Evolutionary conservation across 1,284 basidiomycete genomes (phyloP), one percentile per base, ranked within the genome.

Genomic region (Ceratobasidium sp.): DNA sequence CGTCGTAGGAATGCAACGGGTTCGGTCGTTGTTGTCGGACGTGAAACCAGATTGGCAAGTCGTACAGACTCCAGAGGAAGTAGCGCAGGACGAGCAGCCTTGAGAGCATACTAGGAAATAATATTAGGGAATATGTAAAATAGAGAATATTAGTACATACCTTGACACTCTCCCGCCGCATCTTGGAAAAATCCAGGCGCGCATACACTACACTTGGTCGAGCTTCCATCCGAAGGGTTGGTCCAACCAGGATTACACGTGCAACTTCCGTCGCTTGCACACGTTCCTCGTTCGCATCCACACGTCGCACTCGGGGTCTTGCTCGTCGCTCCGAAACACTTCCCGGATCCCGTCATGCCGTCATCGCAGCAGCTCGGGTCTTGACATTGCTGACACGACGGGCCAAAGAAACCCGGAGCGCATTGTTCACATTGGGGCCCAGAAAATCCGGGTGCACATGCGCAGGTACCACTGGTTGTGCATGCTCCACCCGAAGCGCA

Each of bases 371-470:
- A 79, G 0, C 79, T 73, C 77, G 92, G 93, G 8, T 84, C 85
- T 1, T 80, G 77, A 1, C 70, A 68, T 35, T 73, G 34, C 69
- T 85, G 78, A 75, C 92, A 94, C 0, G 77, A 79, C 0, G 86
- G 80, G 0, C 92, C 92, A 75, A 90, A 94, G 77, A 88, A 88
- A 1, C 89, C 89, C 13, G 82, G 68, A 1, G 84, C 81, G 74
- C 92, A 94, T 0, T 86, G 81, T 76, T 93, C 91, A 78, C 92
- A 94, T 0, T 88, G 87, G 2, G 86, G 77, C 1, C 92, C 92
- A 2, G 82, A 86, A 76, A 93, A 94, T 0, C 90, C 90, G 1
- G 85, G 73, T 0, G 86, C 83, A 73, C 92, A 94, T 0, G 81
- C 77, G 74, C 92, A 94, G 22, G 83, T 85, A 3, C 90, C 89